phyloP scores from a whole-genome alignment of 2,329 filamentous ascomycete species.

The Xylariomycetidae sp. region DNA sequence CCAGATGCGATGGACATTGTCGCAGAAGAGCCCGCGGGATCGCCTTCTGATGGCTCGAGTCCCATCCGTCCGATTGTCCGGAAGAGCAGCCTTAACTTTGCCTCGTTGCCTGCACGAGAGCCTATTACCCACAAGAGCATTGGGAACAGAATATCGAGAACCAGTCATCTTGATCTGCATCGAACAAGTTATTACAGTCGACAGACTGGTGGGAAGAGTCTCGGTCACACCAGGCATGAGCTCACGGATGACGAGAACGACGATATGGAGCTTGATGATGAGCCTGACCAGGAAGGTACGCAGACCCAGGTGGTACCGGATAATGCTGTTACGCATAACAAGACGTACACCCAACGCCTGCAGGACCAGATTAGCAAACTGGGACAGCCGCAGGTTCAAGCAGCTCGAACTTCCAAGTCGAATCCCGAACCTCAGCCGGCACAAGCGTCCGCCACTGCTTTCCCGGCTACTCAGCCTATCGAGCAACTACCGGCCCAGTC shows the following conservation, averaged over 20 bases:
- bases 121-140: constrained; percentile 83
- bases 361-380: constrained; percentile 85
- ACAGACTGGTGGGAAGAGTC: constrained; percentile 66
- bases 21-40: constrained; percentile 31
- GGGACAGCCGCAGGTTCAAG: constrained; percentile 49
- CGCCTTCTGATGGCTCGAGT: constrained; percentile 65
- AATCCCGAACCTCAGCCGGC: constrained; percentile 31
- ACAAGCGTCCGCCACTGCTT: constrained; percentile 9
- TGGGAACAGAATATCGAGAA: constrained; percentile 64
- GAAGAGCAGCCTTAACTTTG: constrained; percentile 94
- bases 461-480: constrained; percentile 24
- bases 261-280: constrained; percentile 41
- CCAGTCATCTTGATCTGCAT: constrained; percentile 70
- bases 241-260: constrained; percentile 34
- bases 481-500: constrained; percentile 33
- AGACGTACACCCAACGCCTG: constrained; percentile 87
- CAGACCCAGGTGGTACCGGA: constrained; percentile 43
- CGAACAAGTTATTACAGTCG: constrained; percentile 69
- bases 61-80: constrained; percentile 71
- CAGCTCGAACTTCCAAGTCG: constrained; percentile 42
- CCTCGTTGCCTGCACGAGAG: constrained; percentile 84
- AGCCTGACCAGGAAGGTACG: constrained; percentile 34
- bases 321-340: constrained; percentile 60
- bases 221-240: constrained; percentile 46
- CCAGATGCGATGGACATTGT: constrained; percentile 20